Conservation (phyloP, 768 basidiomycete species). For the Kwoniella pini region DNA sequence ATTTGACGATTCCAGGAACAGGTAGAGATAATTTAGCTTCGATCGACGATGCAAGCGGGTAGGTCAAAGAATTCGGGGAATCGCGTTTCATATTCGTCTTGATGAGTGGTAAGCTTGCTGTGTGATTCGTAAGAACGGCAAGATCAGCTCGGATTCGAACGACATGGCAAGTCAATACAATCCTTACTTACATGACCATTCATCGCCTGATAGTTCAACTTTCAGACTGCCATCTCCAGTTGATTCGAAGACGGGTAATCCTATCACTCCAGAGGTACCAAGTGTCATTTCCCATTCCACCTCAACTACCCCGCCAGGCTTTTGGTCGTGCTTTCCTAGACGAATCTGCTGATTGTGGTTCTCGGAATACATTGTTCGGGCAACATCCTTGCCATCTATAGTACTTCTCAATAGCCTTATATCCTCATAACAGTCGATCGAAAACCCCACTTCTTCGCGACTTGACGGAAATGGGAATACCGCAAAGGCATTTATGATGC, state of each 20-base stretch:
- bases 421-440: neutral
- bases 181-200: constrained; percentile 32
- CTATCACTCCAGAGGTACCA: neutral
- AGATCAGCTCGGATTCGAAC: neutral
- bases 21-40: neutral
- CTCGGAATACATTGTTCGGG: neutral
- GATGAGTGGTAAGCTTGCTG: neutral
- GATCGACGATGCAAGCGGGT: neutral
- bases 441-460: constrained; percentile 17
- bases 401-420: constrained; percentile 14
- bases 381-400: constrained; percentile 10
- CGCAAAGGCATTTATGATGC: neutral
- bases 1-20: too few species aligned
- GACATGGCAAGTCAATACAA: too few species aligned
- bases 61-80: neutral
- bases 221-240: constrained; percentile 13
- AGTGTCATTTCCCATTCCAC: constrained; percentile 18
- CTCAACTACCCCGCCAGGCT: constrained; percentile 7
- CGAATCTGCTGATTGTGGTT: constrained; percentile 1
- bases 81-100: neutral
- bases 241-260: constrained; percentile 18
- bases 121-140: neutral
- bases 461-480: constrained; percentile 17
- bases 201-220: constrained; percentile 23
- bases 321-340: neutral